Evolutionary conservation across 2,329 filamentous ascomycete genomes (phyloP).

Genomic region (Metarhizium guizhouense): DNA sequence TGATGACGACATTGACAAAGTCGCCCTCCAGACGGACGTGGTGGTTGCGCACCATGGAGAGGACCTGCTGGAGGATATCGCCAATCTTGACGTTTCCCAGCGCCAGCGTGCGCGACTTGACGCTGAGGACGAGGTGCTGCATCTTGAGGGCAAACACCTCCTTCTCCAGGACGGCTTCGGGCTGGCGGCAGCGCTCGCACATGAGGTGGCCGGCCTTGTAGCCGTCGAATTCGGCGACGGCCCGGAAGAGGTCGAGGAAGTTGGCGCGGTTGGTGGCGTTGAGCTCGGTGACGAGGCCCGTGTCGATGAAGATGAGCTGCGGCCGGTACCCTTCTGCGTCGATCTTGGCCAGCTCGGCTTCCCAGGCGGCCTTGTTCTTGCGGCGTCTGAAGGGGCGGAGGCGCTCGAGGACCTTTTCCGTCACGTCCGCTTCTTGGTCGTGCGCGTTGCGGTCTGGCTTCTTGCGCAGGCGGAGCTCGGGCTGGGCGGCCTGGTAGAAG

Average conservation of each 20-base stretch:
- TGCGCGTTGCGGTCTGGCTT: slow-evolving; percentile 21
- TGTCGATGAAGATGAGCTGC: slow-evolving; percentile 95
- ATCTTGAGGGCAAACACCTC: slow-evolving; percentile 93
- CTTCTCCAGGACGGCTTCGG: slow-evolving; percentile 76
- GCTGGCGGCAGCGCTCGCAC: slow-evolving; percentile 90
- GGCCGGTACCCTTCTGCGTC: slow-evolving; percentile 84
- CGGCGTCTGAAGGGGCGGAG: slow-evolving; percentile 61
- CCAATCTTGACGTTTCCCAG: slow-evolving; percentile 93
- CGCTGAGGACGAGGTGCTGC: slow-evolving; percentile 87
- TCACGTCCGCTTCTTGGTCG: slow-evolving; percentile 61
- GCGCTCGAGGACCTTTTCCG: slow-evolving; percentile 74
- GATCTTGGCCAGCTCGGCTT: slow-evolving; percentile 62
- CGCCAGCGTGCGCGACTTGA: slow-evolving; percentile 85
- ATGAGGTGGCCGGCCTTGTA: slow-evolving; percentile 92
- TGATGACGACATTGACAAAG: slow-evolving; percentile 96
- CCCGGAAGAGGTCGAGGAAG: slow-evolving; percentile 92
- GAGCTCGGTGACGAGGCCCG: slow-evolving; percentile 87
- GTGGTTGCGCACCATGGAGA: slow-evolving; percentile 84
- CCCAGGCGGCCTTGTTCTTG: slow-evolving; percentile 62
- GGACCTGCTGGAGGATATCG: slow-evolving; percentile 82
- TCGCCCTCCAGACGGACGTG: slow-evolving; percentile 94
- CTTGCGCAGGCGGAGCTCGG: slow-evolving; percentile 43
- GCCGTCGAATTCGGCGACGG: slow-evolving; percentile 92
- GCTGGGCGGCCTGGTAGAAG: slow-evolving; percentile 77
- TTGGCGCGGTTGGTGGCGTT: slow-evolving; percentile 80